Conservation (phyloP, 139 green algal species). For the Asterochloris sp. region DNA sequence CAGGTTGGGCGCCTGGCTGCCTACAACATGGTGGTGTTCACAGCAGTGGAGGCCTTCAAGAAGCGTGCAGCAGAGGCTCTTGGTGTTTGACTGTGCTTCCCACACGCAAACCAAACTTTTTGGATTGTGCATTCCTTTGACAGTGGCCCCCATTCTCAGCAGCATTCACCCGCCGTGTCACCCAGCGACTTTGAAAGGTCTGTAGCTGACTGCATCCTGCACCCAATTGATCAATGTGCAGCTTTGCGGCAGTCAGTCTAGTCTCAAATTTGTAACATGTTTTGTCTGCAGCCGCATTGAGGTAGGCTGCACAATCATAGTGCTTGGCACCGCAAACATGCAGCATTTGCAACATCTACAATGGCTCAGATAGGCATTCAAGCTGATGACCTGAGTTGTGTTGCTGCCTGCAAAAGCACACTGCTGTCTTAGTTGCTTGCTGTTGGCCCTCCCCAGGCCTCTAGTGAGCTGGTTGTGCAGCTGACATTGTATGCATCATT, state of each 20-base stretch:
- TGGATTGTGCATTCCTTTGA: background rate
- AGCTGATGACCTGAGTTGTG: too few species aligned
- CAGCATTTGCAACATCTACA: too few species aligned
- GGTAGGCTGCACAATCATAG: too few species aligned
- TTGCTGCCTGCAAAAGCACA: too few species aligned
- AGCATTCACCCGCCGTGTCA: background rate
- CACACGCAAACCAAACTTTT: background rate
- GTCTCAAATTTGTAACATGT: too few species aligned
- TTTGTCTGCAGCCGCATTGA: too few species aligned
- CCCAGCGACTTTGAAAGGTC: background rate
- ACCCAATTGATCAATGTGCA: background rate
- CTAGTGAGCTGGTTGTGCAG: too few species aligned
- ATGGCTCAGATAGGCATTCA: too few species aligned
- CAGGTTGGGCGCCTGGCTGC: slow-evolving; percentile 52
- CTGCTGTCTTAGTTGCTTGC: too few species aligned
- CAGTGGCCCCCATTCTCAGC: background rate
- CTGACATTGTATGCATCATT: background rate
- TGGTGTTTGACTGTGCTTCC: background rate
- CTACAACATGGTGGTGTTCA: slow-evolving; percentile 97
- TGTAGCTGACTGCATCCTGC: background rate
- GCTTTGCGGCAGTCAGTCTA: background rate
- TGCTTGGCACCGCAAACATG: too few species aligned
- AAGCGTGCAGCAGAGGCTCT: slow-evolving; percentile 1
- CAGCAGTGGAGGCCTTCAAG: slow-evolving; percentile 89
- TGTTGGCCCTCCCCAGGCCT: too few species aligned